A percentile compares a stretch with the other conserved stretches of the same genome.
These are phyloP conservation scores for Penicillium waksmanii DNA, from an alignment of 495 filamentous ascomycete species.

Conservation along the genomic window DNA sequence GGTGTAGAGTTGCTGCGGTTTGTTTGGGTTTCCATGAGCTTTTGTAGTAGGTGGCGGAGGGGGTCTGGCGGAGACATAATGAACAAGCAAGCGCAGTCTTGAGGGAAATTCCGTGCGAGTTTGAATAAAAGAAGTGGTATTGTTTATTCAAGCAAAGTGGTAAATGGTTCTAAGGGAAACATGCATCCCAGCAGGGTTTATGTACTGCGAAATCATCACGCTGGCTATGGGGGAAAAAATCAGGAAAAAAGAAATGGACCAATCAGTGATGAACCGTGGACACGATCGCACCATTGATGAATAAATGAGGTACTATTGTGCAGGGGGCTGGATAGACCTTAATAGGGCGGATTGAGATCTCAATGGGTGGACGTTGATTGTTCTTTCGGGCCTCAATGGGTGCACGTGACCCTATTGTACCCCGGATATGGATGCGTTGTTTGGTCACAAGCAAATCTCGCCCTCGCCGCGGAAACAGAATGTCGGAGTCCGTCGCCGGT, in stretches of 20 bases:
- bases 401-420: conserved; percentile 9
- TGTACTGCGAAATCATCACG: conserved; percentile 3
- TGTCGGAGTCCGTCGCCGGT: conserved; percentile 22
- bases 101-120: background rate
- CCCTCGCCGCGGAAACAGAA: conserved; percentile 26
- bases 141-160: background rate
- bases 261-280: background rate
- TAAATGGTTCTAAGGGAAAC: background rate
- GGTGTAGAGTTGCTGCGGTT: conserved; percentile 9
- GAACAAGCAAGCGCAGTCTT: background rate
- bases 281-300: background rate
- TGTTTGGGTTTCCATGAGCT: conserved; percentile 26
- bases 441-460: conserved; percentile 11
- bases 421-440: background rate
- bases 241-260: background rate
- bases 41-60: conserved; percentile 29
- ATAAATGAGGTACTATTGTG: background rate
- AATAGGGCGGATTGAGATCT: background rate
- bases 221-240: background rate
- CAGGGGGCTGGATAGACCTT: conserved; percentile 1
- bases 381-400: conserved; percentile 10
- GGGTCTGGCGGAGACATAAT: conserved; percentile 24
- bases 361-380: conserved; percentile 9
- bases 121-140: background rate
- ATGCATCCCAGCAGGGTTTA: conserved; percentile 1